Evolutionary conservation across 179 eudicot species (phyloP).

Genomic region (Gypsophila paniculata): DNA sequence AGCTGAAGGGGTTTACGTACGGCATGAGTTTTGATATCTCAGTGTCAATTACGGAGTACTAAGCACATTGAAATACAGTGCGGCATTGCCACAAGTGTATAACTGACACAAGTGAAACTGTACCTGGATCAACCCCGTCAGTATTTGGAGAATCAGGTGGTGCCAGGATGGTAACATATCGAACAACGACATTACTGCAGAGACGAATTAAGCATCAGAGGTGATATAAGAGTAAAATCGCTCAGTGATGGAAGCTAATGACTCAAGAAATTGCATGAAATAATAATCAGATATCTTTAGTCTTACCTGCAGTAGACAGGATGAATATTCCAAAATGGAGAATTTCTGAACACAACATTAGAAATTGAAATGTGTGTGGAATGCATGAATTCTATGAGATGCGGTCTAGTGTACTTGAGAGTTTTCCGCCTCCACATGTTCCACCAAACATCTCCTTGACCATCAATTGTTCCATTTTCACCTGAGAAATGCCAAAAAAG

Average conservation of each 20-base stretch:
- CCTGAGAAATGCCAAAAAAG: constrained; percentile 37
- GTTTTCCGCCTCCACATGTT: constrained; percentile 80
- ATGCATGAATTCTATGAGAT: constrained; percentile 73
- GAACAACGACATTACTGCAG: constrained; percentile 77
- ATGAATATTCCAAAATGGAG: constrained; percentile 93
- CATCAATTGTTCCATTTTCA: constrained; percentile 94
- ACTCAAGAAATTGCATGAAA: too few relatives aligned
- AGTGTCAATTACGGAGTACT: background rate
- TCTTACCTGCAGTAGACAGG: constrained; percentile 94
- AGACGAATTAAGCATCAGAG: constrained; percentile 15
- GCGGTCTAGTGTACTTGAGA: constrained; percentile 71
- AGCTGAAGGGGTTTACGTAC: background rate
- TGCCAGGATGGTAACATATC: constrained; percentile 72
- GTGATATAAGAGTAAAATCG: background rate
- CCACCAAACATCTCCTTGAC: constrained; percentile 98
- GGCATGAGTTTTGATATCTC: background rate
- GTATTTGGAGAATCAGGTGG: constrained; percentile 91
- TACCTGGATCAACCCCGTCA: constrained; percentile 98
- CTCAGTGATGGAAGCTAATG: background rate
- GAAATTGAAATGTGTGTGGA: constrained; percentile 67
- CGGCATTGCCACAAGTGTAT: background rate
- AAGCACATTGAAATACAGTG: background rate
- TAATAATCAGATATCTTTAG: too few relatives aligned
- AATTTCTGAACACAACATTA: constrained; percentile 72
- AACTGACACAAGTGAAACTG: constrained; percentile 6